A percentile compares a stretch with the other conserved stretches of the same genome.
Evolutionary conservation across 345 rosid species (phyloP).

Genomic region (Ricinus communis): DNA sequence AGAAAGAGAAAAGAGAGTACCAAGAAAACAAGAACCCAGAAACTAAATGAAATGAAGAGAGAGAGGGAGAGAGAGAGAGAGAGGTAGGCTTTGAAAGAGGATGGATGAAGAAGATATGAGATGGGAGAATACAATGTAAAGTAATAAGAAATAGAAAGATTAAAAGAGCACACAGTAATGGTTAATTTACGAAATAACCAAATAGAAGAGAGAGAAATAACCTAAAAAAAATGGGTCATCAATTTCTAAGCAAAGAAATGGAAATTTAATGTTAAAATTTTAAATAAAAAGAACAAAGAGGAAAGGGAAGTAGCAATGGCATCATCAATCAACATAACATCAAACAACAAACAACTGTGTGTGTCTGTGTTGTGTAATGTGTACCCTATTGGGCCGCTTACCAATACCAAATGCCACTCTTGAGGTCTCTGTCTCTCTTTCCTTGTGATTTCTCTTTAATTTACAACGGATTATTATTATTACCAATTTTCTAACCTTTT

Average conservation of each 20-base stretch:
- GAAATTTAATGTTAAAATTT: background rate
- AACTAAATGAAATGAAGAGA: too few relatives aligned
- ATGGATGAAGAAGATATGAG: slow-evolving; percentile 13
- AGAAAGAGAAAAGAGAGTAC: slow-evolving; percentile 24
- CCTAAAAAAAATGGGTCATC: background rate
- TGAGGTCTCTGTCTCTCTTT: slow-evolving; percentile 1
- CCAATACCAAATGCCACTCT: slow-evolving; percentile 29
- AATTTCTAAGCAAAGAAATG: slow-evolving; percentile 23
- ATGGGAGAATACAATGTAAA: slow-evolving; percentile 12
- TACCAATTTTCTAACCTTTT: too few relatives aligned
- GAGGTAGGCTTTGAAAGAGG: background rate
- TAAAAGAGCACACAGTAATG: slow-evolving; percentile 21
- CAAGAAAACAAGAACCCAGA: background rate
- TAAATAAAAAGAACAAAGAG: background rate
- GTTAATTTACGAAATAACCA: slow-evolving; percentile 31
- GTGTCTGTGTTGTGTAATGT: background rate
- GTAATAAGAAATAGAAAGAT: background rate
- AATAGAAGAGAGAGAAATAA: slow-evolving; percentile 23
- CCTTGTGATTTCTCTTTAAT: background rate
- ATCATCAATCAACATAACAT: too few relatives aligned
- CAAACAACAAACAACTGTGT: too few relatives aligned
- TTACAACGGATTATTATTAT: background rate
- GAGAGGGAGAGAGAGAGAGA: background rate
- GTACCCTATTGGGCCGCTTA: slow-evolving; percentile 33
- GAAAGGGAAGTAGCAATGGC: background rate